Base-by-base conservation (phyloP, 345 rosid species). In the Pistacia vera region DNA sequence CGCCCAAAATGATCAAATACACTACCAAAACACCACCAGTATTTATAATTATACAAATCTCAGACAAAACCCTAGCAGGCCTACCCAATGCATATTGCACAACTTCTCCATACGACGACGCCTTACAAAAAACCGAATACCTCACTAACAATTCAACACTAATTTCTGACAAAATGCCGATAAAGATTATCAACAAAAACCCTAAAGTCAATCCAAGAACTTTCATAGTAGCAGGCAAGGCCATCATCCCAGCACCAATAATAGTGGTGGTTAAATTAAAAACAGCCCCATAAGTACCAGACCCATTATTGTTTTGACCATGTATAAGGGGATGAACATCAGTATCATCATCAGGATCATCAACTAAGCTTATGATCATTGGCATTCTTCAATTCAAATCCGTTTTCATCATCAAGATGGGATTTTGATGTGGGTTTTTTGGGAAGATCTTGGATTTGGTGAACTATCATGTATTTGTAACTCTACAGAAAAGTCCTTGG, bases 231-330 rank as follows among this genome's bases (percentile, higher is more conserved):
- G 99, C 98, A 3, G 99, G 99, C 79, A 96, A 86, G 78, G 99
- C 98, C 99, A 96, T 96, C 71, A 96, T 93, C 68, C 99, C 99
- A 18, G 99, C 99, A 16, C 99, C 99, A 74, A 96, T 90, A 75
- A 96, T 82, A 0, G 99, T 70, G 4, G 99, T 96, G 63, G 99
- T 83, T 66, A 96, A 95, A 64, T 96, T 96, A 59, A 93, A 96
- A 73, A 96, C 98, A 1, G 98, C 98, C 11, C 99, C 99, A 52
- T 82, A 77, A 59, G 91, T 49, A 8, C 90, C 93, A 74, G 98
- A 90, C 63, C 90, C 92, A 28, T 76, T 52, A 70, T 55, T 46
- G 7, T 85, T 46, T 79, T 82, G 84, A 9, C 68, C 82, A 35
- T 30, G 54, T 46, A 75, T 76, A 44, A 81, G 84, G 4, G 91